Evolutionary conservation across 129 eudicot genomes (phyloP), one percentile per base, ranked within the genome.

Genomic region (Lactuca sativa): DNA sequence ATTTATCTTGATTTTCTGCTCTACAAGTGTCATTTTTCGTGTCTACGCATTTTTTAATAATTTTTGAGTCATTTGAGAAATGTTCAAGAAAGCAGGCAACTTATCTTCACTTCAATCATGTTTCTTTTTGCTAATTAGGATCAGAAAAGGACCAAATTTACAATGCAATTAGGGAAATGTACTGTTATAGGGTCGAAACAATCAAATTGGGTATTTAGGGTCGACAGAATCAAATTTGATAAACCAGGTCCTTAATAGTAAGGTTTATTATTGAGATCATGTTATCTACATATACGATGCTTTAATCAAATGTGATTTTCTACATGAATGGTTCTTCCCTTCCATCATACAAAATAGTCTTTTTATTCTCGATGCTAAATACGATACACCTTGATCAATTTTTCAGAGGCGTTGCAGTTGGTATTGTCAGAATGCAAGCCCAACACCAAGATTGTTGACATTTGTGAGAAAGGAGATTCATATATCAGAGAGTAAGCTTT

Each of bases 371-470:
- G 12, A 52, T 34, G 33, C 5, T 70, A 32, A 13, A 41, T 14
- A 71, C 12, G 41, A 13, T 21, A n/a, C 34, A 37, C 17, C 18
- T 43, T 63, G 58, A 51, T 59, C 15, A 55, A 67, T 38, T 56
- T 2, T 77, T 74, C 92, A 92, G 98, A 85, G 86, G 96, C 98
- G 5, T 64, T 92, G 95, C 92, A 92, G 71, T 69, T 92, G 71
- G 98, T 93, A 0, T 64, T 93, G 64, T 80, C 96, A 30, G 84
- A 83, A 78, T 93, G 98, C 84, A 93, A 86, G 63, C 96, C 88
- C 0, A 83, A 86, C 41, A 85, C 84, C 11, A 93, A 86, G 85
- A 89, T 93, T 77, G 95, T 89, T 47, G 96, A 93, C 71, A 69
- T 93, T 11, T 93, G 98, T 66, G 96, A 89, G 61, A 87, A 81